Evolutionary conservation across 164 flowering plant species (phyloP).

Genomic region (Kalanchoe fedtschenkoi): DNA sequence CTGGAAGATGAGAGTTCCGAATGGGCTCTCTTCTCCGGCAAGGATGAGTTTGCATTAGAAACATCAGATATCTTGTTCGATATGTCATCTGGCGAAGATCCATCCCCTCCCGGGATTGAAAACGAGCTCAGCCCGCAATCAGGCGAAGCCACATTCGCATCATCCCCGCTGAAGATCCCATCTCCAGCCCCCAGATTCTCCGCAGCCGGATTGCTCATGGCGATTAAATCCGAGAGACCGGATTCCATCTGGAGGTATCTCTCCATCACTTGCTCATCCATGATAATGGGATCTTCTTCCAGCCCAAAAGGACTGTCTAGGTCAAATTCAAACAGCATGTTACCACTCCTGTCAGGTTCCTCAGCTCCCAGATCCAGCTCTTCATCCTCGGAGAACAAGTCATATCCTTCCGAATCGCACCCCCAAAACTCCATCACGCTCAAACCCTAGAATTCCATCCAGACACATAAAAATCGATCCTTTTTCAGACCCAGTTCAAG

Average conservation of each 20-base stretch:
- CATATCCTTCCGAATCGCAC: neutral
- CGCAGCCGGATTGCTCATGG: neutral
- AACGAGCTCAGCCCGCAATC: constrained; percentile 7
- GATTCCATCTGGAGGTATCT: neutral
- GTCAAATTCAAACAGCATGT: constrained; percentile 1
- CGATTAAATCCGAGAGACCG: neutral
- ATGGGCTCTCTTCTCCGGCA: neutral
- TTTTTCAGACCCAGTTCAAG: neutral
- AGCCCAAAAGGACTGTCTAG: constrained; percentile 1
- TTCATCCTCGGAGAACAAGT: neutral
- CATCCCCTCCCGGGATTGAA: constrained; percentile 6
- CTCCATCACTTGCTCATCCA: constrained; percentile 3
- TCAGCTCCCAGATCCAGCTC: neutral
- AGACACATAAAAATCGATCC: neutral
- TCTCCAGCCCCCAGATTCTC: neutral
- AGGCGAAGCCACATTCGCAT: constrained; percentile 8
- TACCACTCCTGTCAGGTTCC: neutral
- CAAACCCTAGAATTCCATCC: neutral
- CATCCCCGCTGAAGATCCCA: constrained; percentile 3
- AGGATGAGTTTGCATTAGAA: neutral
- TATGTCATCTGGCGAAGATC: neutral
- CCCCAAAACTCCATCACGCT: neutral
- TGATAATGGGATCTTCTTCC: neutral
- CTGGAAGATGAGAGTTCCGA: neutral
- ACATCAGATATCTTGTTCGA: neutral